phyloP scores from a whole-genome alignment of 1,139 yeast genomes.

The Scheffersomyces segobiensis region DNA sequence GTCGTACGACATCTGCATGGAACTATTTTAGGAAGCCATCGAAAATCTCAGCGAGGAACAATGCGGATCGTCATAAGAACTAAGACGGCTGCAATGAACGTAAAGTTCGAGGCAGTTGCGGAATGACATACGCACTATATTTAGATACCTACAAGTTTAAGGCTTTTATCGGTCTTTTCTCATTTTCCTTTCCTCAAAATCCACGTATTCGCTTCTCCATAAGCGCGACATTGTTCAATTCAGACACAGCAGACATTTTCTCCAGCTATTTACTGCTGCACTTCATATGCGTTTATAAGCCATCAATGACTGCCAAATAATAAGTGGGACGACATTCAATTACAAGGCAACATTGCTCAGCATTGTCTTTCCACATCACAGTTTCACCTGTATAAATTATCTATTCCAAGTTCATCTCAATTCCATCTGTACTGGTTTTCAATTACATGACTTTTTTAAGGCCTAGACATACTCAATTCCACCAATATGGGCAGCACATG shows the following conservation, averaged over 20 bases:
- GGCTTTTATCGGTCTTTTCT: too few relatives aligned
- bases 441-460: neutral
- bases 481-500: neutral
- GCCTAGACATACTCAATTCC: neutral
- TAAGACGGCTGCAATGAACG: neutral
- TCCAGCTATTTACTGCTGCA: neutral
- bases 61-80: neutral
- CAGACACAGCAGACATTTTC: neutral
- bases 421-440: too few relatives aligned
- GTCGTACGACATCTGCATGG: neutral
- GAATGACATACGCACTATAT: too few relatives aligned
- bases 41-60: neutral
- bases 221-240: neutral
- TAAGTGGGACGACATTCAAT: neutral
- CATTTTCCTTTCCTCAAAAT: too few relatives aligned
- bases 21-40: neutral
- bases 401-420: too few relatives aligned
- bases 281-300: neutral
- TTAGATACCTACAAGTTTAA: too few relatives aligned
- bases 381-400: too few relatives aligned
- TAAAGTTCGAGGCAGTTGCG: neutral
- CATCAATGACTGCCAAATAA: neutral
- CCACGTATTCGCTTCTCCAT: too few relatives aligned
- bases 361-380: neutral
- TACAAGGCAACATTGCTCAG: neutral